Base-by-base conservation (phyloP, 345 rosid species). In the Sonneratia caseolaris region DNA sequence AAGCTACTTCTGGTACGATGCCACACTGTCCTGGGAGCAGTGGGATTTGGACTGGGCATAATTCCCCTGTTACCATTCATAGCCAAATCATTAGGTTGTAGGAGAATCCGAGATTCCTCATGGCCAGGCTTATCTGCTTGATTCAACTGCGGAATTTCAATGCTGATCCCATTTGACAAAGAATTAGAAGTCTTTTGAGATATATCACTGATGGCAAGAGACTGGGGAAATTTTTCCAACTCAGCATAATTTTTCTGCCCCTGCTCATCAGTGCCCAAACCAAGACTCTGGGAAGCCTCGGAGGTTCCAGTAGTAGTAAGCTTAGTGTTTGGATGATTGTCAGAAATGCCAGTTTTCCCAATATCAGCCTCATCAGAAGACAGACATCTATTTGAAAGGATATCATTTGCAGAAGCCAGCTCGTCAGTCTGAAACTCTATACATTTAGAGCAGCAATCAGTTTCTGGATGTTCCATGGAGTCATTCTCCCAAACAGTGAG, bases 1-100 rank as follows among this genome's bases (percentile, higher is more conserved):
- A 80, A 72, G 79, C 67, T 79, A 72, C 82, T 84, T 88, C 92
- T 87, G 75, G 76, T 84, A 76, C 86, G 89, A 75, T 83, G 87
- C 88, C 93, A 81, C 68, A 89, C 79, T 72, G 97, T 91, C 84
- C 95, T 86, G 53, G 87, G 96, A 69, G 93, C 98, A 70, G 97
- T 90, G 68, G 92, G 89, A 76, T 94, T 94, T 71, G 90, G 88
- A 75, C 91, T 87, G 13, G 91, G 87, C 48, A 82, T 74, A 61
- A 80, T 74, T 71, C 82, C 83, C 74, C 89, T 87, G 73, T 82
- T 86, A 84, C 78, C 82, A 74, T 83, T 88, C 83, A 81, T 81
- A 74, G 83, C 75, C 79, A 86, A 74, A 74, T 82, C 88, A 73
- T 78, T 72, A 78, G 91, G 75, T 37, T 72, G 88, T 19, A 76